Percentiles rank a stretch among this genome's conserved stretches.
Conservation (phyloP, 73 alveolate species). For the Symbiodinium pilosum region DNA sequence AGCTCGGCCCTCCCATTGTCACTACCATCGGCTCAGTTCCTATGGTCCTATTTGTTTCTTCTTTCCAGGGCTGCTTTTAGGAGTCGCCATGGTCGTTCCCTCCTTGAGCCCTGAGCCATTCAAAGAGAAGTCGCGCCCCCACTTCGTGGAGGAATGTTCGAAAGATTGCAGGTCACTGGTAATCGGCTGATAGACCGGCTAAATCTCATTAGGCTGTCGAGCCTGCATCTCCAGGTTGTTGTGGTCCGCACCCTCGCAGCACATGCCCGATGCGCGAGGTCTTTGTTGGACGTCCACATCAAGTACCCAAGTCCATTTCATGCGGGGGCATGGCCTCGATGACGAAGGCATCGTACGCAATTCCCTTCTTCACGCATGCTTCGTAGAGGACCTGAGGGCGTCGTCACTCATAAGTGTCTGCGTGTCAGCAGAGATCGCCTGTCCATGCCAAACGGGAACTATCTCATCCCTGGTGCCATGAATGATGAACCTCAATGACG, state of each 20-base stretch:
- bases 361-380: constrained; percentile 62
- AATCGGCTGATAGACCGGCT: no score
- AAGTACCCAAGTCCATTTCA: neutral
- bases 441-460: constrained; percentile 98
- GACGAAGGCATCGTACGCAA: constrained; percentile 60
- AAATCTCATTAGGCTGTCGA: no score
- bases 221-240: constrained; percentile 92
- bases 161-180: no score
- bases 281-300: neutral
- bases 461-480: constrained; percentile 99
- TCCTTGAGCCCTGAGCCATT: no score
- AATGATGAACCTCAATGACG: constrained; percentile 97
- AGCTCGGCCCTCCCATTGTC: no score
- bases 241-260: constrained; percentile 67
- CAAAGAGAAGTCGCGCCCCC: no score
- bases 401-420: neutral
- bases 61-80: no score
- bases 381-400: constrained; percentile 34
- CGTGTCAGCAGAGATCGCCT: neutral
- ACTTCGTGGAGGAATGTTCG: neutral
- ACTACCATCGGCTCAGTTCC: no score
- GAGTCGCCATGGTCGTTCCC: no score
- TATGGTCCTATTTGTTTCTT: no score
- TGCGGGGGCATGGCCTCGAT: constrained; percentile 15
- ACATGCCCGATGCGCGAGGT: neutral